These are phyloP conservation scores for Aspergillus jensenii DNA, from an alignment of 2,329 filamentous ascomycete genomes.

Conservation along the genomic window DNA sequence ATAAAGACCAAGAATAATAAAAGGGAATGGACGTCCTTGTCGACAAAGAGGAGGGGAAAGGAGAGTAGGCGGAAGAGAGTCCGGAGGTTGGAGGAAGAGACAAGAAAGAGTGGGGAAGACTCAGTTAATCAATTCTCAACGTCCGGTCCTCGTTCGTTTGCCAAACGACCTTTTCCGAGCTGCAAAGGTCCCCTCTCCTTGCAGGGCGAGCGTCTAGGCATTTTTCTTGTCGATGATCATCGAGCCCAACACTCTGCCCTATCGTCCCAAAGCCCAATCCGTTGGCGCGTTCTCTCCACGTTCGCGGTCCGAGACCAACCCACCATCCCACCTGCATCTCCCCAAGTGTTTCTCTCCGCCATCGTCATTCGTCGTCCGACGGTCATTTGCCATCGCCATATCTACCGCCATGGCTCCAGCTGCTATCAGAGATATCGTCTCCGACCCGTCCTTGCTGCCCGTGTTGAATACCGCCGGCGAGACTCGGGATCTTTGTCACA, in stretches of 20 bases:
- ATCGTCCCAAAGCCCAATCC: constrained; percentile 4
- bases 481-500: constrained; percentile 69
- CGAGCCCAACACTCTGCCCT: neutral
- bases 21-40: neutral
- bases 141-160: neutral
- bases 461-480: constrained; percentile 72
- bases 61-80: neutral
- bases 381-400: constrained; percentile 4
- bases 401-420: constrained; percentile 38
- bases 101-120: constrained; percentile 4
- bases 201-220: neutral
- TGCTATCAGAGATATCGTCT: constrained; percentile 60
- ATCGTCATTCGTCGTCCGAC: constrained; percentile 12
- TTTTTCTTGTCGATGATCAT: neutral
- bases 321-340: constrained; percentile 11
- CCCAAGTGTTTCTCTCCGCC: constrained; percentile 12
- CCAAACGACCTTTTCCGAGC: neutral
- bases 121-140: constrained; percentile 5
- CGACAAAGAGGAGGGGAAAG: constrained; percentile 5
- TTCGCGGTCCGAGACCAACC: constrained; percentile 6
- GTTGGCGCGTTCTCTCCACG: constrained; percentile 8
- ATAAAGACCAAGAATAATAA: constrained; percentile 4
- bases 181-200: neutral
- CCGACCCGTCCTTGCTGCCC: constrained; percentile 63
- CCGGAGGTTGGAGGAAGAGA: neutral